These are phyloP conservation scores for Astrephomene gubernaculifera DNA, from an alignment of 139 green algal genomes.

Conservation along the genomic window DNA sequence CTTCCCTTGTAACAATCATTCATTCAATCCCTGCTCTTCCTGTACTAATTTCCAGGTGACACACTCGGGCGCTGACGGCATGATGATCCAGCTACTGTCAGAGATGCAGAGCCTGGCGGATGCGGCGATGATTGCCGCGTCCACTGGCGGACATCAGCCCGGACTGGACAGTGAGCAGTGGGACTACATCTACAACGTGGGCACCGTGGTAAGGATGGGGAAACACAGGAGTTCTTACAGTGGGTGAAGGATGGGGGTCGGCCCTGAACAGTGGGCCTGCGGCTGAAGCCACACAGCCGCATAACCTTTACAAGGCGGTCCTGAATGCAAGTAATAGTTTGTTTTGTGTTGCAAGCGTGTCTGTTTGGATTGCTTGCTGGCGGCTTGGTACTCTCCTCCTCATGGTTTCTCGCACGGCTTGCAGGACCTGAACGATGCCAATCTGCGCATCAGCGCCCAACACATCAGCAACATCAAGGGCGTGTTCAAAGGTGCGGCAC, in stretches of 20 bases:
- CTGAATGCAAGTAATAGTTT: too few relatives aligned
- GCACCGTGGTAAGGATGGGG: constrained; percentile 4
- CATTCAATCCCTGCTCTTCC: too few relatives aligned
- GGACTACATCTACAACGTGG: constrained; percentile 35
- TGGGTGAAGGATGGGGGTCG: background rate
- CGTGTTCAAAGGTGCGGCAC: background rate
- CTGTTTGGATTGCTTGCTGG: background rate
- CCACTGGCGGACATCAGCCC: background rate
- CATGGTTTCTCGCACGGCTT: background rate
- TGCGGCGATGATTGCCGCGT: background rate
- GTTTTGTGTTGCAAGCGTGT: background rate
- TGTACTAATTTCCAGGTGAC: constrained; percentile 17
- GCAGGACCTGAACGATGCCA: constrained; percentile 33
- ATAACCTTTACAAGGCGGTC: too few relatives aligned
- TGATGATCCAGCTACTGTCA: constrained; percentile 3
- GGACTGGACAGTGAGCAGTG: background rate
- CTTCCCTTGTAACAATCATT: too few relatives aligned
- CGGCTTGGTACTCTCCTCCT: background rate
- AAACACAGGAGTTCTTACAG: too few relatives aligned
- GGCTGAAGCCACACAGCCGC: too few relatives aligned
- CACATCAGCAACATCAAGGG: background rate
- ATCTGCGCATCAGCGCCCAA: background rate
- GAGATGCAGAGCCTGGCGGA: background rate
- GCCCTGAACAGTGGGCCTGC: background rate
- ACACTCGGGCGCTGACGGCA: constrained; percentile 16